Conservation (phyloP, 305 asterid species). For the Fraxinus nigra region DNA sequence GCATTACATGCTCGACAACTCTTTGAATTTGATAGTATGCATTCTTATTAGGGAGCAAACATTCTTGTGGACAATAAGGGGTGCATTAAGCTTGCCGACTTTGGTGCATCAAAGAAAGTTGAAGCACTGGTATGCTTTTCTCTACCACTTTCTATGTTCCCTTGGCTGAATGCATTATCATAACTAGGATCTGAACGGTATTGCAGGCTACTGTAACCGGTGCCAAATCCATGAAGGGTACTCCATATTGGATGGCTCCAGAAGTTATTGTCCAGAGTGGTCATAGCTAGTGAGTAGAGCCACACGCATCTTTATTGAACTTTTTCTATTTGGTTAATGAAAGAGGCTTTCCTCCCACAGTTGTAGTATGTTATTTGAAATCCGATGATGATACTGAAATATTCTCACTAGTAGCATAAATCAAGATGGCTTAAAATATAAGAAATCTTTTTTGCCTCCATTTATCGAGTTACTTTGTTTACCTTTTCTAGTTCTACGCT, state of each 20-base stretch:
- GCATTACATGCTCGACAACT: neutral
- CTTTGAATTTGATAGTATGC: conserved; percentile 11
- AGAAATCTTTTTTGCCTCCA: neutral
- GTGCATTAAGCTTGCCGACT: conserved; percentile 92
- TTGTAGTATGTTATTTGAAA: neutral
- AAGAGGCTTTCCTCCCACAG: neutral
- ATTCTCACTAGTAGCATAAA: neutral
- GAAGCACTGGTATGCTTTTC: conserved; percentile 68
- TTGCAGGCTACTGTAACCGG: conserved; percentile 95
- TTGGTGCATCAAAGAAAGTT: conserved; percentile 97
- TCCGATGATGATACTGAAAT: neutral
- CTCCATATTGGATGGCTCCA: conserved; percentile 99
- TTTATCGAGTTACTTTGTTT: neutral
- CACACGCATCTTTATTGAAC: neutral
- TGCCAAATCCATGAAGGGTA: conserved; percentile 99
- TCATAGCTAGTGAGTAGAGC: conserved; percentile 86
- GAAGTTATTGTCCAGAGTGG: conserved; percentile 99
- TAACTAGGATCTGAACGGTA: conserved; percentile 26
- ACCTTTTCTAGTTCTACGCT: neutral
- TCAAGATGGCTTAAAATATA: neutral
- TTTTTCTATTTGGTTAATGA: neutral
- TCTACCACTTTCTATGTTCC: conserved; percentile 13
- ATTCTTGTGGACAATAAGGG: conserved; percentile 93
- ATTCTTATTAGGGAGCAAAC: conserved; percentile 73
- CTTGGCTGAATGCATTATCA: conserved; percentile 14